phyloP scores from a whole-genome alignment of 1,284 basidiomycete species.

The Papiliotrema fonsecae region DNA sequence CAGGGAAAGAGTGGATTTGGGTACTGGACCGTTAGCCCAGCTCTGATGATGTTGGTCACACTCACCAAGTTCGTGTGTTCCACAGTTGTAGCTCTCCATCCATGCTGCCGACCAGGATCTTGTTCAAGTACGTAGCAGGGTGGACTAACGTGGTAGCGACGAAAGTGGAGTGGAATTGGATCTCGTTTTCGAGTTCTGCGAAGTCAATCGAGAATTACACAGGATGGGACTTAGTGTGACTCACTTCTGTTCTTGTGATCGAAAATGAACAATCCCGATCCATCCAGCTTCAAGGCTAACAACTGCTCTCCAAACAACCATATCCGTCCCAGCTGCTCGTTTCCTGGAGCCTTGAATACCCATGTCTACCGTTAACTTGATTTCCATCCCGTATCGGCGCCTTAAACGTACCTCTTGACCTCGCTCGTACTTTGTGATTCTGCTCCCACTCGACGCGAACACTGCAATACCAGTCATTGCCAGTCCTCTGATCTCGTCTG shows the following conservation, averaged over 20 bases:
- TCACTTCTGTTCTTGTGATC: conserved; percentile 60
- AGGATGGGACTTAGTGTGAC: too few species aligned
- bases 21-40: conserved; percentile 34
- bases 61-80: conserved; percentile 81
- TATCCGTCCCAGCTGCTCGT: conserved; percentile 50
- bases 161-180: conserved; percentile 62
- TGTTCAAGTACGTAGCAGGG: conserved; percentile 96
- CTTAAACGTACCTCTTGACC: conserved; percentile 70
- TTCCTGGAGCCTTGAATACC: conserved; percentile 27
- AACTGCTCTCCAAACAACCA: conserved; percentile 75
- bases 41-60: conserved; percentile 14
- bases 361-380: conserved; percentile 10
- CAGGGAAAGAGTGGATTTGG: conserved; percentile 51
- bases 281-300: conserved; percentile 73
- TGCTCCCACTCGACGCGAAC: conserved; percentile 69
- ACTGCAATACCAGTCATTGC: conserved; percentile 81
- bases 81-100: conserved; percentile 86
- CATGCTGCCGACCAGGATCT: conserved; percentile 77
- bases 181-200: conserved; percentile 43
- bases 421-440: conserved; percentile 72
- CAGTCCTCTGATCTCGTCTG: conserved; percentile 67
- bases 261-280: conserved; percentile 76
- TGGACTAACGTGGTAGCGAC: conserved; percentile 80
- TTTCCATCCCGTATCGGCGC: conserved; percentile 4
- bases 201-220: too few species aligned